Evolutionary conservation across 129 eudicot species (phyloP).

Genomic region (Dittrichia graveolens): DNA sequence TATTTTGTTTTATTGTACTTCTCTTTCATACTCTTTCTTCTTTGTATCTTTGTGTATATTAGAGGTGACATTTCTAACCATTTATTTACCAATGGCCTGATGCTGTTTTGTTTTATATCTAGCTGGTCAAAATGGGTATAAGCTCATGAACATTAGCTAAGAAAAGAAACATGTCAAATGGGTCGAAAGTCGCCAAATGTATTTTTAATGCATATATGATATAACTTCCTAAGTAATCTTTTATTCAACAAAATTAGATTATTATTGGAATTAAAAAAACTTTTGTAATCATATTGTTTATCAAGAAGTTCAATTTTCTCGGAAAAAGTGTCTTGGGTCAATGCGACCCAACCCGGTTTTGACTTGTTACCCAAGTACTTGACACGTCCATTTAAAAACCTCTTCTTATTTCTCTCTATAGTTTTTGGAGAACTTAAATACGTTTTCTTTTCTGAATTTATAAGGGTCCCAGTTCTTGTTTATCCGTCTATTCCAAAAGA

Average conservation of each 20-base stretch:
- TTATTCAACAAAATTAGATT: background rate
- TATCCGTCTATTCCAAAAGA: conserved; percentile 86
- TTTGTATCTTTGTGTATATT: conserved; percentile 11
- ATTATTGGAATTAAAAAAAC: background rate
- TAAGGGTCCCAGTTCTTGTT: conserved; percentile 87
- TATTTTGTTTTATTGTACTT: background rate
- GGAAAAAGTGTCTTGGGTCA: conserved; percentile 4
- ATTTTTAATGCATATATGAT: background rate
- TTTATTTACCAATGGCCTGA: background rate
- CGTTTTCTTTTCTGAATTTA: conserved; percentile 24
- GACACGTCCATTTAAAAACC: background rate
- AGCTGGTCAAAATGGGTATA: background rate
- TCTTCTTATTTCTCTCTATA: background rate
- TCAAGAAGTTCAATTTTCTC: background rate
- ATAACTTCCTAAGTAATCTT: background rate
- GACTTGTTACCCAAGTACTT: background rate
- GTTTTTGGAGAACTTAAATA: conserved; percentile 8
- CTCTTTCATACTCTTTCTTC: background rate
- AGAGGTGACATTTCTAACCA: background rate
- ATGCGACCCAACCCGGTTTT: background rate
- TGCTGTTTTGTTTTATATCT: background rate
- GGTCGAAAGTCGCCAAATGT: background rate
- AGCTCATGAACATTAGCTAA: background rate
- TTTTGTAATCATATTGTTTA: background rate
- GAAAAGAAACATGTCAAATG: background rate